Percentiles rank a stretch among this genome's conserved stretches.
These are phyloP conservation scores for Aureobasidium melanogenum DNA, from an alignment of 2,329 filamentous ascomycete genomes.

Conservation along the genomic window DNA sequence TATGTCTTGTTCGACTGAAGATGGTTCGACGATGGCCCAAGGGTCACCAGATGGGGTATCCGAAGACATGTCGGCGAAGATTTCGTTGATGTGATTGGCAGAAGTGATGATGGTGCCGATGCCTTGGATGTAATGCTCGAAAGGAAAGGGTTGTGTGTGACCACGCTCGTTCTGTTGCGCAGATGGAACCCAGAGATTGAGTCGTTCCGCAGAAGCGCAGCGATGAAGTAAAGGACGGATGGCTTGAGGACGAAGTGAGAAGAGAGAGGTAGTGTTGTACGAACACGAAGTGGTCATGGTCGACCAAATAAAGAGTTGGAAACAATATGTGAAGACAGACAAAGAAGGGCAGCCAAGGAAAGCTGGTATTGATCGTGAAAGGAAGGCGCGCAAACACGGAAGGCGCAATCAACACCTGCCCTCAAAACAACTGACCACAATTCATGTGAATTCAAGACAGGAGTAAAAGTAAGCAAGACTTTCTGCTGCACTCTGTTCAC, in stretches of 20 bases:
- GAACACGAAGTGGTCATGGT: not conserved
- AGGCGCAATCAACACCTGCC: not conserved
- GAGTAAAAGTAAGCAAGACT: not conserved
- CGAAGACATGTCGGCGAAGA: constrained; percentile 1
- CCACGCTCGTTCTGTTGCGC: not conserved
- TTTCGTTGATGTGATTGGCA: not conserved
- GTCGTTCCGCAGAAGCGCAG: not conserved
- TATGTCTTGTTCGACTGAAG: not conserved
- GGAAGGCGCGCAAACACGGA: not conserved
- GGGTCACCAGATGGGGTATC: not conserved
- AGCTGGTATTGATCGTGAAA: not conserved
- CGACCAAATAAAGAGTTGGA: not conserved
- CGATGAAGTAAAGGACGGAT: not conserved
- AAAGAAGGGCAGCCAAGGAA: not conserved
- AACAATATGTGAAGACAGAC: not conserved
- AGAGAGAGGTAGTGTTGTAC: not conserved
- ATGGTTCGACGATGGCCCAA: not conserved
- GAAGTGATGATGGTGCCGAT: not conserved
- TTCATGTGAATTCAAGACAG: not conserved
- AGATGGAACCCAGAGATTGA: constrained; percentile 1
- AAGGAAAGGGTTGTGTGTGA: not conserved
- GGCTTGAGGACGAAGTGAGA: not conserved
- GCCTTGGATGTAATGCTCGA: not conserved
- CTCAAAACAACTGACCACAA: not conserved
- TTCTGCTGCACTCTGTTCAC: not conserved